Conservation (phyloP, 2,329 filamentous ascomycete species). For the Colletotrichum sojae region DNA sequence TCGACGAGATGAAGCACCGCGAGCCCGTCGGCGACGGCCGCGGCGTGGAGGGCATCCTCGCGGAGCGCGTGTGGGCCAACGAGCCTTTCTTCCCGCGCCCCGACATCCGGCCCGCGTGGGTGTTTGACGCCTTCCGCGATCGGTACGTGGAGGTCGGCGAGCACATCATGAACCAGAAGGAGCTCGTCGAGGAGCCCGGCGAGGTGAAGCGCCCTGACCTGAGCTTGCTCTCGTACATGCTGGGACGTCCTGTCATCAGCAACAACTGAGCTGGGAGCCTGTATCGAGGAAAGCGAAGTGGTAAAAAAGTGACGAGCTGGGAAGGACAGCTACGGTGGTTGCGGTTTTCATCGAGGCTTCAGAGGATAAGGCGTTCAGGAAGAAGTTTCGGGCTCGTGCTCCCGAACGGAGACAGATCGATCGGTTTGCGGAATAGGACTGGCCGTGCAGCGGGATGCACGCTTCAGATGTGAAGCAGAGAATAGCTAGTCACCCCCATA, state of each 20-base stretch:
- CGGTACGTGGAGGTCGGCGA: constrained; percentile 13
- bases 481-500: too few relatives aligned
- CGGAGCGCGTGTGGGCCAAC: constrained; percentile 13
- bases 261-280: too few relatives aligned
- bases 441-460: too few relatives aligned
- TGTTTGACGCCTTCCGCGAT: constrained; percentile 22
- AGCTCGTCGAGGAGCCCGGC: not conserved
- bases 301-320: too few relatives aligned
- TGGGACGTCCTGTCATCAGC: not conserved
- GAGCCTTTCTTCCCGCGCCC: constrained; percentile 31
- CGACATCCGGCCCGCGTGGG: constrained; percentile 7
- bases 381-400: too few relatives aligned
- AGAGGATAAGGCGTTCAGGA: too few relatives aligned
- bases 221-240: not conserved
- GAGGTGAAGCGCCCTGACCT: not conserved
- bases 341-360: too few relatives aligned
- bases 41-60: not conserved
- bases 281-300: too few relatives aligned
- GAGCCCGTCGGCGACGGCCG: not conserved
- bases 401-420: too few relatives aligned
- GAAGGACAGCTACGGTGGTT: too few relatives aligned
- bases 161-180: constrained; percentile 9
- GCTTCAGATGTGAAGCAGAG: too few relatives aligned
- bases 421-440: too few relatives aligned
- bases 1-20: constrained; percentile 12